These are phyloP conservation scores for Septoria linicola DNA, from an alignment of 2,329 filamentous ascomycete species.

Conservation along the genomic window DNA sequence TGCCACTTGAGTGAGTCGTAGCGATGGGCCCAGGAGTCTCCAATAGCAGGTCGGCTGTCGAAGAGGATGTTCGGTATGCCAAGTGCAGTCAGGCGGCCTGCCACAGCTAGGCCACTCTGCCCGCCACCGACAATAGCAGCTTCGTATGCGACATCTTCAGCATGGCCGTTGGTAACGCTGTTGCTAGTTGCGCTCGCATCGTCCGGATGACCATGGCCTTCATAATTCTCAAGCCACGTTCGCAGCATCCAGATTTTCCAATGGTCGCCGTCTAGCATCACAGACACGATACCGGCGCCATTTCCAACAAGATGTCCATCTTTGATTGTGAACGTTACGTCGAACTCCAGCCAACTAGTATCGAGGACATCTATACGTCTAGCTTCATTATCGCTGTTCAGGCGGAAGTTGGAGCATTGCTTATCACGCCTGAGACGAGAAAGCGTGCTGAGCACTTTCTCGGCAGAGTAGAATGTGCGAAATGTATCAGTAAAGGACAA, in stretches of 20 bases:
- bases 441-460: conserved; percentile 43
- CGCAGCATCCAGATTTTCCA: conserved; percentile 45
- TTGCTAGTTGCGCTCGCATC: conserved; percentile 26
- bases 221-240: conserved; percentile 41
- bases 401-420: conserved; percentile 34
- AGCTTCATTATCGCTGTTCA: conserved; percentile 22
- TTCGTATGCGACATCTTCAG: conserved; percentile 33
- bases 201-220: conserved; percentile 37
- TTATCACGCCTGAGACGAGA: conserved; percentile 36
- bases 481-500: conserved; percentile 57
- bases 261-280: conserved; percentile 34
- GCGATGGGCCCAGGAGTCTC: conserved; percentile 49
- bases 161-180: conserved; percentile 20
- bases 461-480: conserved; percentile 52
- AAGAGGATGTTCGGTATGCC: conserved; percentile 47
- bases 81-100: conserved; percentile 47
- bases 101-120: conserved; percentile 47
- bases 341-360: conserved; percentile 27
- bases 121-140: conserved; percentile 32
- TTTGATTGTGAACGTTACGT: conserved; percentile 35
- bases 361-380: conserved; percentile 30
- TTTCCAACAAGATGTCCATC: conserved; percentile 29
- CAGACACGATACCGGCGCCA: conserved; percentile 38
- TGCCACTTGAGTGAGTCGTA: conserved; percentile 48
- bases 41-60: conserved; percentile 45